Conservation (phyloP, 179 eudicot genomes). For the Dionaea muscipula region DNA sequence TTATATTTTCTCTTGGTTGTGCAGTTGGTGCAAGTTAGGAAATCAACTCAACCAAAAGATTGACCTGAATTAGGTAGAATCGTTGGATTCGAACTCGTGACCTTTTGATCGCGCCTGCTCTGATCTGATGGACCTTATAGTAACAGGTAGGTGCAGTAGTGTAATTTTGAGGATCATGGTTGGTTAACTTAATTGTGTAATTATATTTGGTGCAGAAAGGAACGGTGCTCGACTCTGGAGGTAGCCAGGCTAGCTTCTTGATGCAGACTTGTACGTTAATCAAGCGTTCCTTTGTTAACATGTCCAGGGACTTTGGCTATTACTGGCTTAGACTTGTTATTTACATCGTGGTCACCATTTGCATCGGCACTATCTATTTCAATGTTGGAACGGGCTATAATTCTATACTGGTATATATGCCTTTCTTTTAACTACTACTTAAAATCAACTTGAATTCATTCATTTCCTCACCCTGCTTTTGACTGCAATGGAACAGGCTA, state of each 20-base stretch:
- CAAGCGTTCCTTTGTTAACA: conserved; percentile 73
- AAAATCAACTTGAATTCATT: not conserved
- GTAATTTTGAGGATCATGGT: too few species aligned
- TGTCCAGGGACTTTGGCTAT: conserved; percentile 97
- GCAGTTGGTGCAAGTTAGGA: not conserved
- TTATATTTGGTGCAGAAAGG: conserved; percentile 99
- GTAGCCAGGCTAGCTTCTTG: conserved; percentile 79
- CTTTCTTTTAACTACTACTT: not conserved
- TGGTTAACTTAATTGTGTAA: too few species aligned
- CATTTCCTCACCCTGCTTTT: not conserved
- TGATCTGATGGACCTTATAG: too few species aligned
- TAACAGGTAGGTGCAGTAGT: too few species aligned
- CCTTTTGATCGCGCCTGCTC: too few species aligned
- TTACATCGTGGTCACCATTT: conserved; percentile 71
- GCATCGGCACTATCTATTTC: conserved; percentile 82
- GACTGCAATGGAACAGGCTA: conserved; percentile 35
- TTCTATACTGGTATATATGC: conserved; percentile 59
- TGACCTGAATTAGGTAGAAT: too few species aligned
- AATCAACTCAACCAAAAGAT: too few species aligned
- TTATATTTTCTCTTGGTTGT: not conserved
- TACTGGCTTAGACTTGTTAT: conserved; percentile 97
- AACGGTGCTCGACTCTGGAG: conserved; percentile 84
- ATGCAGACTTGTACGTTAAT: conserved; percentile 60
- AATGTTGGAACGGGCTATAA: conserved; percentile 78
- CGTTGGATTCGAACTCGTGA: too few species aligned